These are phyloP conservation scores for Tulasnella sp. DNA, from an alignment of 768 basidiomycete species.

Conservation along the genomic window DNA sequence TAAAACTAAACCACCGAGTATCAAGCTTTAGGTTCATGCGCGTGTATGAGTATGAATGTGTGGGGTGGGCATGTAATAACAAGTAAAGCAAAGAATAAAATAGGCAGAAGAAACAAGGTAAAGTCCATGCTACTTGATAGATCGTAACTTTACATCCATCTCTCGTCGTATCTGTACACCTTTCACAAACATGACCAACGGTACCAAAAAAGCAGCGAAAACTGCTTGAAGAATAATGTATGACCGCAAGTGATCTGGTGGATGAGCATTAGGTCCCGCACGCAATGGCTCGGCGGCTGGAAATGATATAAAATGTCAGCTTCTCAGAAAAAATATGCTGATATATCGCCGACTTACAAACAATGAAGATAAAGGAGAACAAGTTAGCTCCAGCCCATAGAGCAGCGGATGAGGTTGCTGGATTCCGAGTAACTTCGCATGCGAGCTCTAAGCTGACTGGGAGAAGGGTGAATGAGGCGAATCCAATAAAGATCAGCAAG, in stretches of 20 bases:
- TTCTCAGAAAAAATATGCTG: neutral
- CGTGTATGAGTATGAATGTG: neutral
- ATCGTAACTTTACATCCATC: conserved; percentile 32
- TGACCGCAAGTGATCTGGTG: conserved; percentile 60
- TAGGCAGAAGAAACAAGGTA: neutral
- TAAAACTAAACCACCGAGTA: neutral
- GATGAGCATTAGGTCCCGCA: conserved; percentile 42
- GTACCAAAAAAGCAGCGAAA: conserved; percentile 31
- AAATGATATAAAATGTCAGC: neutral
- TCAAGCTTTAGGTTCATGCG: neutral
- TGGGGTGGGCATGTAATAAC: neutral
- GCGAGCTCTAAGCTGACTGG: conserved; percentile 67
- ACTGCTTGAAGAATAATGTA: conserved; percentile 55
- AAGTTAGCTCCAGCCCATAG: conserved; percentile 55
- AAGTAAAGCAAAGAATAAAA: neutral
- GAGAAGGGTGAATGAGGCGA: conserved; percentile 51
- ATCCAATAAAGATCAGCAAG: conserved; percentile 56
- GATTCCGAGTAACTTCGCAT: conserved; percentile 66
- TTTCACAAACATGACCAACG: conserved; percentile 40
- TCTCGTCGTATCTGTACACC: conserved; percentile 49
- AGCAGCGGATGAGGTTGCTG: conserved; percentile 61
- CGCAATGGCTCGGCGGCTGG: conserved; percentile 58
- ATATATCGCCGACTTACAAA: conserved; percentile 34
- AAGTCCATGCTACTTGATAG: neutral
- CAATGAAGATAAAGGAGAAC: conserved; percentile 46